Conservation (phyloP, 2,329 filamentous ascomycete species). For the Hortaea sp. region DNA sequence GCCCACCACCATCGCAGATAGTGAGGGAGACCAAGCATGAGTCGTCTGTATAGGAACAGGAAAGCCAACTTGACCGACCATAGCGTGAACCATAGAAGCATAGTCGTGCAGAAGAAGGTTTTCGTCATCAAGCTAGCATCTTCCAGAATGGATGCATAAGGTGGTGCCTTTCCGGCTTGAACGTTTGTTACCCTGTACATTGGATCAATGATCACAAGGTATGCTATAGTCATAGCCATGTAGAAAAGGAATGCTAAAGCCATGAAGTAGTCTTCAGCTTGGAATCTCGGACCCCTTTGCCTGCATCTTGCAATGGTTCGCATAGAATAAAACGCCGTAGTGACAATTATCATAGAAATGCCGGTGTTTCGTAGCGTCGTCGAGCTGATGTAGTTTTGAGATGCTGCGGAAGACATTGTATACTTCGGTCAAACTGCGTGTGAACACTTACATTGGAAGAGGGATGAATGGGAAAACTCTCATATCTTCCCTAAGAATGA, state of each 20-base stretch:
- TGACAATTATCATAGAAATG: neutral
- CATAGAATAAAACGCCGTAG: neutral
- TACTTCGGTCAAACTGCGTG: no score
- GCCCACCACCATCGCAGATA: conserved; percentile 2
- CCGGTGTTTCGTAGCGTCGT: neutral
- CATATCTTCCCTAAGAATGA: no score
- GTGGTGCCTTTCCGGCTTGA: neutral
- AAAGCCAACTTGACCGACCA: conserved; percentile 1
- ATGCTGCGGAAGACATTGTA: no score
- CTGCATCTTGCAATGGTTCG: neutral
- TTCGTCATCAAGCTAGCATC: neutral
- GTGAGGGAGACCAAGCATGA: neutral
- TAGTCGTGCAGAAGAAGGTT: neutral
- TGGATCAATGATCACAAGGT: neutral
- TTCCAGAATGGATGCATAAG: neutral
- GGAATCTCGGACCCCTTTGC: neutral
- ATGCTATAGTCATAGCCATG: neutral
- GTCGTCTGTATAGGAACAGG: neutral
- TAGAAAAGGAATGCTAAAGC: neutral
- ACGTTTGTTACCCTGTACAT: neutral
- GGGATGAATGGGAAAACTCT: no score
- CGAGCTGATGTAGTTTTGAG: neutral
- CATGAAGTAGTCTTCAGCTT: neutral
- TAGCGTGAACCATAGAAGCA: neutral
- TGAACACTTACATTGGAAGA: no score